A percentile compares a stretch with the other conserved stretches of the same genome.
Conservation (phyloP, 1,284 basidiomycete species). For the Ganoderma lingzhi region DNA sequence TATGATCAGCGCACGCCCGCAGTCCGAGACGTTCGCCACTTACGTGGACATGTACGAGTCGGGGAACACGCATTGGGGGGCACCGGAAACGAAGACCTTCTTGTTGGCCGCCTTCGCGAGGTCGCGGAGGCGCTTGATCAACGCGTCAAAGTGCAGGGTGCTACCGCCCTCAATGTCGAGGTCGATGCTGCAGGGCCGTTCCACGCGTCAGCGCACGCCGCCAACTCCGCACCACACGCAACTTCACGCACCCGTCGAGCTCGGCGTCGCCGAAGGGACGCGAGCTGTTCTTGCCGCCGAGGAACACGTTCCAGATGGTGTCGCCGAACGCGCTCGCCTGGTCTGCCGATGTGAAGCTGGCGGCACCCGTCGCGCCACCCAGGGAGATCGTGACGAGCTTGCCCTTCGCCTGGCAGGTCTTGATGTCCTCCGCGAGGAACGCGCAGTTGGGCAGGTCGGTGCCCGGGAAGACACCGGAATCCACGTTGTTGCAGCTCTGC, state of each 20-base stretch:
- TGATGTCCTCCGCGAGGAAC: conserved; percentile 61
- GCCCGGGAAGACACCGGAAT: conserved; percentile 56
- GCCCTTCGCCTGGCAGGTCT: conserved; percentile 67
- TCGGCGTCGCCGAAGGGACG: conserved; percentile 71
- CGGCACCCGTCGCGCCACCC: conserved; percentile 66
- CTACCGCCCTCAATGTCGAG: conserved; percentile 73
- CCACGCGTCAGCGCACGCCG: not conserved
- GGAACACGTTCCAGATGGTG: conserved; percentile 71
- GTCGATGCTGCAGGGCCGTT: conserved; percentile 51
- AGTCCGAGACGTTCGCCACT: not conserved
- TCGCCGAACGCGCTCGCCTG: conserved; percentile 62
- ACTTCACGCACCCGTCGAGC: conserved; percentile 64
- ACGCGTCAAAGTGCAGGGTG: conserved; percentile 56
- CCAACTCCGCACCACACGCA: not conserved
- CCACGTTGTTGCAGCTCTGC: conserved; percentile 38
- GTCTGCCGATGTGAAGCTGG: conserved; percentile 57
- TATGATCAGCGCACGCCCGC: too few relatives aligned
- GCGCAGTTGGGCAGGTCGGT: conserved; percentile 64
- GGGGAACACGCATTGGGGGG: conserved; percentile 73
- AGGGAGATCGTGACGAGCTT: conserved; percentile 72
- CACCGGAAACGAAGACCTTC: conserved; percentile 68
- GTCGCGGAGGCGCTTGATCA: conserved; percentile 59
- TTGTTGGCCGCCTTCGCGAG: conserved; percentile 60
- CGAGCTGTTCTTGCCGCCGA: conserved; percentile 62
- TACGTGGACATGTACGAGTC: conserved; percentile 61